phyloP scores from a whole-genome alignment of 2,329 filamentous ascomycete genomes.

The Aspergillus neotritici region DNA sequence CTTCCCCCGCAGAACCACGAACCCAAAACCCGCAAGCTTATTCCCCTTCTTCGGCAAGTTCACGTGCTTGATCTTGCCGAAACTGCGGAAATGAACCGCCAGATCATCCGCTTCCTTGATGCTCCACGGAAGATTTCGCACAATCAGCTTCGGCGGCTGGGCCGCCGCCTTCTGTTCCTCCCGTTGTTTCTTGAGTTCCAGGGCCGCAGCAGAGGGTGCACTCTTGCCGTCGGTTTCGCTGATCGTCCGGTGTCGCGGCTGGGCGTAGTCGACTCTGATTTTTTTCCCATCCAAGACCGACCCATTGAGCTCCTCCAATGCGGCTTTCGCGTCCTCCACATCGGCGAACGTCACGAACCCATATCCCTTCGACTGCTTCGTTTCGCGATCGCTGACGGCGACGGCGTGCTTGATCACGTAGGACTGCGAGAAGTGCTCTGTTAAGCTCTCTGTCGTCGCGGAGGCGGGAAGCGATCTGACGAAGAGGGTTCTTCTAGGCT shows the following conservation, averaged over 20 bases:
- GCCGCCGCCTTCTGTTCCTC: slow-evolving; percentile 57
- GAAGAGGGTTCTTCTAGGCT: slow-evolving; percentile 67
- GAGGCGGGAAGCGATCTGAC: slow-evolving; percentile 75
- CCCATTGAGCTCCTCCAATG: slow-evolving; percentile 75
- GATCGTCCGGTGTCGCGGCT: slow-evolving; percentile 70
- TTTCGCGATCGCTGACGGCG: slow-evolving; percentile 79
- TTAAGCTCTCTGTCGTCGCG: slow-evolving; percentile 74
- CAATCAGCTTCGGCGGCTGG: slow-evolving; percentile 70
- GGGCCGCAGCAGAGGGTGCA: slow-evolving; percentile 31
- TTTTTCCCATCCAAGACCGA: slow-evolving; percentile 71
- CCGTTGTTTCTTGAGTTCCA: slow-evolving; percentile 37
- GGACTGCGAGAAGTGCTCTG: slow-evolving; percentile 86
- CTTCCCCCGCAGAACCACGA: slow-evolving; percentile 78
- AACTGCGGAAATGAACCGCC: slow-evolving; percentile 71
- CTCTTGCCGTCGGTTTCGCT: slow-evolving; percentile 44
- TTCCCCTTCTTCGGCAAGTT: slow-evolving; percentile 73
- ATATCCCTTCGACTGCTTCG: slow-evolving; percentile 83
- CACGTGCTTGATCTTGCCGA: slow-evolving; percentile 83
- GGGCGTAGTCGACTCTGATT: slow-evolving; percentile 80
- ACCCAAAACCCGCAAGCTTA: slow-evolving; percentile 78
- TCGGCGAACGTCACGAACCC: slow-evolving; percentile 97
- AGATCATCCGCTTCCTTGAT: slow-evolving; percentile 83
- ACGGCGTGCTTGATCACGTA: slow-evolving; percentile 94
- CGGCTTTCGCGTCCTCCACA: slow-evolving; percentile 77
- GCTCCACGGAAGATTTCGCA: slow-evolving; percentile 93